Conservation (phyloP, 495 filamentous ascomycete genomes). For the Geopyxis carbonaria region DNA sequence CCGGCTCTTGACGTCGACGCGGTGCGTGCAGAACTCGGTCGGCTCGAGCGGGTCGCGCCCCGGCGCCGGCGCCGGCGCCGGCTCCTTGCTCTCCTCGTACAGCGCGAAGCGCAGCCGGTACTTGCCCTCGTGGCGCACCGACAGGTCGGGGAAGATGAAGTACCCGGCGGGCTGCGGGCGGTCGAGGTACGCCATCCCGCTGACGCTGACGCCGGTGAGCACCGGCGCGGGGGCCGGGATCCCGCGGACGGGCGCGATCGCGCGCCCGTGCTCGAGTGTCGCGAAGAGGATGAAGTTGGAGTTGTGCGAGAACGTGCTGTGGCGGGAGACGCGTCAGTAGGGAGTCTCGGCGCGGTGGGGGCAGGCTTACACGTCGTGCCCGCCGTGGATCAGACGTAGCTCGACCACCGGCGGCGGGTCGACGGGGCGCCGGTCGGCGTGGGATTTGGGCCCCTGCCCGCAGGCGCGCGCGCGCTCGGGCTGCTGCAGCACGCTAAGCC, state of each 20-base stretch:
- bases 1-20: constrained; percentile 77
- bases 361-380: constrained; percentile 33
- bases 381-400: constrained; percentile 64
- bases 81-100: constrained; percentile 71
- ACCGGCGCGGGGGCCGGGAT: constrained; percentile 54
- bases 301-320: constrained; percentile 67
- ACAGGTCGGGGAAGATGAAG: constrained; percentile 94
- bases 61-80: constrained; percentile 26
- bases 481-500: constrained; percentile 75
- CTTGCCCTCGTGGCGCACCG: constrained; percentile 85
- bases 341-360: too few relatives aligned
- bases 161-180: constrained; percentile 82
- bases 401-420: constrained; percentile 92
- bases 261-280: constrained; percentile 70
- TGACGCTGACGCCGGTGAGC: constrained; percentile 84
- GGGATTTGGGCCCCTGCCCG: constrained; percentile 87
- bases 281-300: constrained; percentile 96
- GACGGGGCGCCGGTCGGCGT: constrained; percentile 85
- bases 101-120: constrained; percentile 81
- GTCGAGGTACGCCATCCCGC: constrained; percentile 90
- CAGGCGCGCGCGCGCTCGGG: constrained; percentile 90
- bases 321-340: constrained; percentile 1
- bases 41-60: constrained; percentile 27
- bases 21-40: constrained; percentile 30
- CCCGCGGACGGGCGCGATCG: constrained; percentile 65